Conservation (phyloP, 163 green algal genomes). For the Chlorella variabilis region DNA sequence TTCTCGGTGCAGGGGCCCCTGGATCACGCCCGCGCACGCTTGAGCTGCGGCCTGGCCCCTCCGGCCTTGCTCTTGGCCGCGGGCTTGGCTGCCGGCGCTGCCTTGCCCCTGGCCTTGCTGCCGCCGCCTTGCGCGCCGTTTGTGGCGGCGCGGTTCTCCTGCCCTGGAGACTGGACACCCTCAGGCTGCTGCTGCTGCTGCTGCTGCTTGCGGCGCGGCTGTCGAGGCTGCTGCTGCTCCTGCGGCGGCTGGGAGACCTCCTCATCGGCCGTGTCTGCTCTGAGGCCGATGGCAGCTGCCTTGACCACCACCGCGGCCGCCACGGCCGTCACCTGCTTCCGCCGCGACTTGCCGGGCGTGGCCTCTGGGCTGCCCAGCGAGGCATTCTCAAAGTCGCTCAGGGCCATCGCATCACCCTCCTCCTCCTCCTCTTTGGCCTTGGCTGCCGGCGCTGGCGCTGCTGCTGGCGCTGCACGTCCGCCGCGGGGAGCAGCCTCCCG, state of each 20-base stretch:
- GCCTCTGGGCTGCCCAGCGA: not conserved
- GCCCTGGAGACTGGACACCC: not conserved
- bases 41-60: conserved; percentile 2
- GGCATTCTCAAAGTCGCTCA: not conserved
- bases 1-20: too few species aligned
- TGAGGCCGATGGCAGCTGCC: not conserved
- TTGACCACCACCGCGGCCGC: not conserved
- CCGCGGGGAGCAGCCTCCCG: not conserved
- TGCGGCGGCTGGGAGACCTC: not conserved
- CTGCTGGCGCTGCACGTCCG: not conserved
- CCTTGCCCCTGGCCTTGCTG: not conserved
- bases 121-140: not conserved
- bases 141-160: conserved; percentile 12
- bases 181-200: not conserved
- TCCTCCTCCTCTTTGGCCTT: not conserved
- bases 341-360: not conserved
- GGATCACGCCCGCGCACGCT: conserved; percentile 8
- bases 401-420: not conserved
- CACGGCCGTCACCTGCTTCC: not conserved
- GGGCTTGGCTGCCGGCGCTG: not conserved
- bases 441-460: not conserved
- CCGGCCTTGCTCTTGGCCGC: not conserved
- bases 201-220: not conserved
- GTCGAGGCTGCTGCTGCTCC: too few species aligned
- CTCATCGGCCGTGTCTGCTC: conserved; percentile 2